These are phyloP conservation scores for Citrullus colocynthis DNA, from an alignment of 306 rosid species.

Conservation along the genomic window DNA sequence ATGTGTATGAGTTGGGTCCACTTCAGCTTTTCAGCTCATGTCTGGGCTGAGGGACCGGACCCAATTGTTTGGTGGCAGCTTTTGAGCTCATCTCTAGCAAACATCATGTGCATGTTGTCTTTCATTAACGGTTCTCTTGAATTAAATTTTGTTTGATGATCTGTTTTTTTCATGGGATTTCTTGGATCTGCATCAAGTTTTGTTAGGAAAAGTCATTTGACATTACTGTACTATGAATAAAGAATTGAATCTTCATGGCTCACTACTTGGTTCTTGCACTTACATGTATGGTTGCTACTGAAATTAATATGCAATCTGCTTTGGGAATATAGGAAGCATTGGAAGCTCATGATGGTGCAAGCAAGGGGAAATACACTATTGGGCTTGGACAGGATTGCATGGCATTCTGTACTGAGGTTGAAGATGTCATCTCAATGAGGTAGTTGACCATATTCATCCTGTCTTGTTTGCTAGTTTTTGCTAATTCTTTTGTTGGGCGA, in stretches of 20 bases:
- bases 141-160: background rate
- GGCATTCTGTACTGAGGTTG: conserved; percentile 86
- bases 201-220: background rate
- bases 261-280: background rate
- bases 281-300: background rate
- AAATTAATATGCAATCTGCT: conserved; percentile 1
- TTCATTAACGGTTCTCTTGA: background rate
- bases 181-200: conserved; percentile 2
- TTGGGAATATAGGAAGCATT: conserved; percentile 48
- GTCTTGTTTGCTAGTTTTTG: conserved; percentile 2
- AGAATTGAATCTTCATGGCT: background rate
- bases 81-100: background rate
- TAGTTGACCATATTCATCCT: conserved; percentile 15
- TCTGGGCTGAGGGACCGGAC: background rate
- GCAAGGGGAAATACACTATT: conserved; percentile 91
- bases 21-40: background rate
- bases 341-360: conserved; percentile 96
- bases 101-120: background rate
- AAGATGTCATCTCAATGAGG: conserved; percentile 99
- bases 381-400: conserved; percentile 98
- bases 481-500: background rate
- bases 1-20: background rate
- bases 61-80: background rate
- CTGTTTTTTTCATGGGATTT: background rate
- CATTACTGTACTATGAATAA: background rate